Percentiles rank a stretch among this genome's conserved stretches.
Conservation (phyloP, 495 filamentous ascomycete genomes). For the Penicillium turbatum region DNA sequence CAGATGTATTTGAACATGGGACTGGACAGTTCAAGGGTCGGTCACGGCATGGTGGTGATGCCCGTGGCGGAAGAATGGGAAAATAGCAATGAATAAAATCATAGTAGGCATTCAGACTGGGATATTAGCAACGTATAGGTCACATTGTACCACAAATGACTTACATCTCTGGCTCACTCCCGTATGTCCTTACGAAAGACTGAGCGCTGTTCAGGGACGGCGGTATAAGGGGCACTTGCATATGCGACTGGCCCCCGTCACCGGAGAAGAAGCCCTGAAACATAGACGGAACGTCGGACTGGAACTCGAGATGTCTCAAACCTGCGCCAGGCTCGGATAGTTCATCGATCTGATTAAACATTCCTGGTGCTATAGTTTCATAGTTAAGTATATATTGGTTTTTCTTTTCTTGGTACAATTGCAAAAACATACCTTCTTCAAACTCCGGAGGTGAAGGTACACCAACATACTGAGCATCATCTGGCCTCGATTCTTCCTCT, state of each 20-base stretch:
- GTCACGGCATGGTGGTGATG: slow-evolving; percentile 39
- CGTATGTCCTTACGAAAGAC: slow-evolving; percentile 38
- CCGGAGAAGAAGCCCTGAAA: slow-evolving; percentile 35
- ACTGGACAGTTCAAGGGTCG: slow-evolving; percentile 41
- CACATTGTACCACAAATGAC: slow-evolving; percentile 3
- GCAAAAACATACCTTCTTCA: slow-evolving; percentile 32
- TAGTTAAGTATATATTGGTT: slow-evolving; percentile 12
- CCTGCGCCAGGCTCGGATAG: slow-evolving; percentile 43
- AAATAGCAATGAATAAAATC: slow-evolving; percentile 57
- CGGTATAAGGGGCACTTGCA: slow-evolving; percentile 33
- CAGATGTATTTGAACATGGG: slow-evolving; percentile 39
- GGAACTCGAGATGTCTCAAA: slow-evolving; percentile 39
- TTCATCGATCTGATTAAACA: slow-evolving; percentile 44
- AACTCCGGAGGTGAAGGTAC: slow-evolving; percentile 26
- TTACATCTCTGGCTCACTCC: slow-evolving; percentile 42
- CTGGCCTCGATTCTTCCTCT: slow-evolving; percentile 20
- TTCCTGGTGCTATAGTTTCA: slow-evolving; percentile 23
- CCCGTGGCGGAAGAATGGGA: slow-evolving; percentile 53
- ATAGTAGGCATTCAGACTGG: slow-evolving; percentile 57
- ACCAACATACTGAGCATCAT: slow-evolving; percentile 20
- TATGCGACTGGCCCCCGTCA: slow-evolving; percentile 22
- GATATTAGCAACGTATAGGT: slow-evolving; percentile 14
- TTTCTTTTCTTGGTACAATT: too few species aligned
- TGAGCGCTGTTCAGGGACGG: slow-evolving; percentile 27
- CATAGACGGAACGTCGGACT: slow-evolving; percentile 35